These are phyloP conservation scores for Aquilaria sinensis DNA, from an alignment of 345 rosid species.

Conservation along the genomic window DNA sequence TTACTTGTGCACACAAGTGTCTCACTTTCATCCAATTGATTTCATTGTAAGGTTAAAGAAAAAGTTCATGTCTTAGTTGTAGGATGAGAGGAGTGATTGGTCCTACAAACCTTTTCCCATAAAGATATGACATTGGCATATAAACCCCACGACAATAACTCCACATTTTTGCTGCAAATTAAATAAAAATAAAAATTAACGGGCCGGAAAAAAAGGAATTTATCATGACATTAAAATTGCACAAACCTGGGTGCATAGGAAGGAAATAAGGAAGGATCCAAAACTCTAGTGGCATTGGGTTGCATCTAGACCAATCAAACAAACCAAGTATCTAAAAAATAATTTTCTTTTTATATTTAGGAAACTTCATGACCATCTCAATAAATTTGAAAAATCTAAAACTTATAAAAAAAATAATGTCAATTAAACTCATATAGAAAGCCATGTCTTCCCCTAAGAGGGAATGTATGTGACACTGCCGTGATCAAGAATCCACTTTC, in stretches of 20 bases:
- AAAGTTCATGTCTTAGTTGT: constrained; percentile 46
- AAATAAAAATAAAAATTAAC: not conserved
- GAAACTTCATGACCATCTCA: too few species aligned
- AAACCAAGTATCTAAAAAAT: constrained; percentile 30
- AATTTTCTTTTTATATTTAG: not conserved
- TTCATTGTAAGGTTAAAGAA: constrained; percentile 39
- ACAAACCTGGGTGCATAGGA: constrained; percentile 50
- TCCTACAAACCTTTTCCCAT: constrained; percentile 55
- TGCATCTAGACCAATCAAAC: constrained; percentile 51
- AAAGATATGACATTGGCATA: constrained; percentile 69
- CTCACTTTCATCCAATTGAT: constrained; percentile 46
- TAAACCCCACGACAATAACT: constrained; percentile 57
- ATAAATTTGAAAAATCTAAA: not conserved
- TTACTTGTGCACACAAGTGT: constrained; percentile 44
- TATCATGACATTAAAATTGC: not conserved
- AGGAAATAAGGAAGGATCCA: constrained; percentile 54
- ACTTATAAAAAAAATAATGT: too few species aligned
- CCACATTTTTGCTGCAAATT: constrained; percentile 51
- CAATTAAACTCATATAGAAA: constrained; percentile 20
- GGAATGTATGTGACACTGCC: constrained; percentile 37
- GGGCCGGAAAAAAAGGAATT: too few species aligned
- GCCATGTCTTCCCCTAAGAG: constrained; percentile 60
- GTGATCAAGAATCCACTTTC: constrained; percentile 44
- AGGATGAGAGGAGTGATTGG: constrained; percentile 45
- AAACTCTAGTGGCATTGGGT: constrained; percentile 74